Evolutionary conservation across 257 asterid genomes (phyloP).

Genomic region (Capsicum rhomboideum): DNA sequence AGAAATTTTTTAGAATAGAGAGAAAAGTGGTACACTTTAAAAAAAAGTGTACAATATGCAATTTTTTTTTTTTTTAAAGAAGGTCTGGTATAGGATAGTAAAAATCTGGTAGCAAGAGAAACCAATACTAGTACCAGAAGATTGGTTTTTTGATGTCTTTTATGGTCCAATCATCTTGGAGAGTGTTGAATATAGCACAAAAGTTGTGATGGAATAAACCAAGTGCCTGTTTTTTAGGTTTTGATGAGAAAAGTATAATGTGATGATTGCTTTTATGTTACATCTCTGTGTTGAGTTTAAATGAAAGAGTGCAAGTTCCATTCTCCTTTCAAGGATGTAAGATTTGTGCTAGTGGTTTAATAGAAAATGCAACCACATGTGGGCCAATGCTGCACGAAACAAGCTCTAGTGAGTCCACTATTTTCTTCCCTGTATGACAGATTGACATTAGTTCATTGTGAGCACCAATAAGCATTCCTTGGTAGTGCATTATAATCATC

Average conservation of each 20-base stretch:
- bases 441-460: not conserved
- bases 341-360: not conserved
- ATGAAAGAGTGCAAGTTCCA: not conserved
- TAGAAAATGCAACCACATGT: not conserved
- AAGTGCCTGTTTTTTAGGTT: not conserved
- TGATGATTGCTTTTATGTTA: not conserved
- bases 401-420: not conserved
- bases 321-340: not conserved
- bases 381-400: not conserved
- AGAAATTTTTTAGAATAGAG: not conserved
- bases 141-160: not conserved
- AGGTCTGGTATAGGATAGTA: not conserved
- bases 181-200: not conserved
- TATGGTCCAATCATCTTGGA: not conserved
- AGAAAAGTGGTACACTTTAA: not conserved
- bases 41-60: not conserved
- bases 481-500: not conserved
- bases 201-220: not conserved
- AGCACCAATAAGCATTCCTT: not conserved
- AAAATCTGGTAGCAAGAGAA: not conserved
- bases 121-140: not conserved
- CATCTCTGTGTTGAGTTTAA: not conserved
- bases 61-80: not conserved
- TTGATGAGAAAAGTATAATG: not conserved
- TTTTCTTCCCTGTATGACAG: not conserved